Base-by-base conservation (phyloP, 257 asterid species). In the Leptodermis oblonga region DNA sequence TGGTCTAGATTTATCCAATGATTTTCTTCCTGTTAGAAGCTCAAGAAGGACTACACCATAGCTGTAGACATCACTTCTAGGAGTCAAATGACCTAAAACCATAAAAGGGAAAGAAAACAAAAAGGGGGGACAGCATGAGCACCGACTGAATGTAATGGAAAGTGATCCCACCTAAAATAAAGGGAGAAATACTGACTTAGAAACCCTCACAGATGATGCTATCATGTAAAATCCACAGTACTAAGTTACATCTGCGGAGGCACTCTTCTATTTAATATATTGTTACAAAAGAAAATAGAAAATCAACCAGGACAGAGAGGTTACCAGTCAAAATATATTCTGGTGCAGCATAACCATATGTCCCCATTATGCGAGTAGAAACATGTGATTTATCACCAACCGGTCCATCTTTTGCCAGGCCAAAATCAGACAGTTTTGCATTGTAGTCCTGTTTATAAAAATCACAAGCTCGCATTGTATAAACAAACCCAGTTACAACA, bases 31-130 rank as follows among this genome's bases (percentile, higher is more conserved):
- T 0, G 97, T 85, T 37, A 92, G 76, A 68, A 92, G 95, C 71
- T 92, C 98, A 0, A 92, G 95, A 7, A 92, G 94, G 66, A 92
- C 98, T 3, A 92, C 97, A 0, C 97, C 97, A 20, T 70, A 91
- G 87, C 96, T 91, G 69, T 91, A 89, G 8, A 91, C 97, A 49
- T 92, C 97, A 61, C 97, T 92, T 69, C 96, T 83, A 0, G 96
- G 92, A 42, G 94, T 83, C 75, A 67, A 49, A 31, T 67, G 42
- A n/a, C 61, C 26, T 10, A 62, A 8, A 33, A 36, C 23, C 49
- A 36, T 36, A 2, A 18, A 36, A 39, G 2, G 7, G n/a, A n/a
- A n/a, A n/a, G n/a, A n/a, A n/a, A n/a, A 10, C 13, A n/a, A 25
- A 12, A 6, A 10, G 9, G 17, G 8, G 5, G 34, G 17, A 60